These are phyloP conservation scores for Fusarium sacchari DNA, from an alignment of 2,329 filamentous ascomycete species.

Conservation along the genomic window DNA sequence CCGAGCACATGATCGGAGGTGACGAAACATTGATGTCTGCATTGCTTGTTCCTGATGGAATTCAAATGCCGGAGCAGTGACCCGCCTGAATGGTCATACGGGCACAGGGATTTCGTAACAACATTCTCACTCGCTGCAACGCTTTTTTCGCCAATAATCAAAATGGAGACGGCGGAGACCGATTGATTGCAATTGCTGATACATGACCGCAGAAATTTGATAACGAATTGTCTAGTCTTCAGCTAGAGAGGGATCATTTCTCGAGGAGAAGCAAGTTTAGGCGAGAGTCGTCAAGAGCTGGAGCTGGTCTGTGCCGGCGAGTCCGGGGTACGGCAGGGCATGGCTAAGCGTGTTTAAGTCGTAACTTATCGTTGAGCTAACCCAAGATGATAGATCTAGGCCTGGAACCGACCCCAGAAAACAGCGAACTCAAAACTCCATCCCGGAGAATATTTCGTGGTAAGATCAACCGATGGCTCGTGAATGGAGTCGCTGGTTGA, in stretches of 20 bases:
- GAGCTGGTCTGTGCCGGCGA: conserved; percentile 18
- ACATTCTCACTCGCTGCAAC: conserved; percentile 1
- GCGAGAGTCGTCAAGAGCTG: conserved; percentile 12
- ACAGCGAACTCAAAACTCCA: conserved; percentile 3
- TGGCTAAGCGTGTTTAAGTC: neutral
- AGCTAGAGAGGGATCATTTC: neutral
- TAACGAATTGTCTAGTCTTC: neutral
- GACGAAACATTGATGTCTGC: neutral
- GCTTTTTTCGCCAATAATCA: neutral
- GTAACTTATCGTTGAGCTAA: neutral
- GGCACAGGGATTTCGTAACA: conserved; percentile 18
- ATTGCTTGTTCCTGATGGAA: neutral
- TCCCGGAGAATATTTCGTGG: conserved; percentile 5
- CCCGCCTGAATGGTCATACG: conserved; percentile 5
- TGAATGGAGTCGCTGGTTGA: neutral
- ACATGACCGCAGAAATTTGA: neutral
- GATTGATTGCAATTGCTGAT: conserved; percentile 3
- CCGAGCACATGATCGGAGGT: conserved; percentile 12
- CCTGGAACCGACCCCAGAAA: neutral
- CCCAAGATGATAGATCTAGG: neutral
- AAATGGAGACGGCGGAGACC: neutral
- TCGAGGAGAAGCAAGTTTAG: conserved; percentile 15
- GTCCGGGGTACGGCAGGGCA: conserved; percentile 6
- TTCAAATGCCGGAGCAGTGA: conserved; percentile 13
- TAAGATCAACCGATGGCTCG: conserved; percentile 20